Evolutionary conservation across 768 basidiomycete species (phyloP), one percentile per base, ranked within the genome.

Genomic region (Hygrocybe punicea): DNA sequence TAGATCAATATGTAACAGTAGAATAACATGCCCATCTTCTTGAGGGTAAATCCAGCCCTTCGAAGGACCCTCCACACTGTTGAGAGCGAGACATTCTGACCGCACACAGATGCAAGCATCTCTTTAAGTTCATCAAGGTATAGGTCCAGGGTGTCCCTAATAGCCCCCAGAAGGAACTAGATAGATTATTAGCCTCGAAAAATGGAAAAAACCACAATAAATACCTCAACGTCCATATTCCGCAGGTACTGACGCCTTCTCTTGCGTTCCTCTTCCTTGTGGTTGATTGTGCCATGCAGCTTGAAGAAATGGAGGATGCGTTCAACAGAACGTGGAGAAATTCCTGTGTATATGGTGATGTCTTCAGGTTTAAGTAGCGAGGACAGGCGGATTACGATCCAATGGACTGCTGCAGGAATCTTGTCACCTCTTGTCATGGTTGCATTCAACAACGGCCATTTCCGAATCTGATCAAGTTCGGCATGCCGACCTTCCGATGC

Each of bases 11-110:
- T 35, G 33, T 19, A 14, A 8, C 16, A 25, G 19, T 11, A 17
- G 29, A 46, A n/a, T 13, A 16, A 23, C 8, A 37, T 17, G 52
- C 35, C 17, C 29, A 60, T 60, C 46, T 64, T 64, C 55, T 66
- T 66, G 54, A 64, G 58, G 6, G 64, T 49, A 34, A 51, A 66
- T 11, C 65, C 65, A 40, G 40, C 53, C 23, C 53, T 51, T 17
- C 44, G 23, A 23, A 66, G 53, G 17, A 59, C 39, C 37, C 53
- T 59, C 63, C 59, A 64, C 6, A 66, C 56, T 2, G 60, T 63
- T 13, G 54, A 6, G 37, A 11, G 23, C 16, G 49, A 55, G 3
- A 56, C 60, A 19, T 25, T n/a, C 5, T 24, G 42, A 9, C 58
- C 63, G 29, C 49, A 51, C 21, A 36, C 50, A 29, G 4, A 29